Base-by-base conservation (phyloP, 352 stramenopile species). In the Thraustochytrium striatum region DNA sequence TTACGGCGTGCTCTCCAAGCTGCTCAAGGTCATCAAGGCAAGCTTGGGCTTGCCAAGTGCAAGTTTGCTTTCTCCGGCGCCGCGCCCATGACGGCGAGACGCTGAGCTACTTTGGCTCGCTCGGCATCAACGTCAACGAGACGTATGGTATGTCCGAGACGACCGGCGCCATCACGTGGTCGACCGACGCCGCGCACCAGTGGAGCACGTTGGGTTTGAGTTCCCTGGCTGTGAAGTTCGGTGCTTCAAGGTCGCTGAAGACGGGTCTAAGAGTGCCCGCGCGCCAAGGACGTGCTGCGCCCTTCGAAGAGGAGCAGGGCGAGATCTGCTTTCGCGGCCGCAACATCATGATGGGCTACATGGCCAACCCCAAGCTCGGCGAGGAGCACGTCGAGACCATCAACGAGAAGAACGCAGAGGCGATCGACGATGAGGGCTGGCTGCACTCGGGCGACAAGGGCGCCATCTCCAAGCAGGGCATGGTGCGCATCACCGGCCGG, bases 401-500 rank as follows among this genome's bases (percentile, higher is more conserved):
- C 30, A n/a, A 85, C 7, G 81, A 89, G 13, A 88, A 91, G 73
- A 92, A 90, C 41, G 72, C 87, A 1, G 85, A 89, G 11, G 90
- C 92, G 65, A 94, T 98, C 65, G 92, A 97, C 75, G 85, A 83
- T 1, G 89, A 97, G 1, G 94, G 81, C n/a, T 78, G 30, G 25
- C 25, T 98, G 43, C 91, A 97, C 86, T 95, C 90, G 35, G 94
- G 94, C 33, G 94, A 98, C 82, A 93, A 91, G 52, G 93, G 90
- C 25, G 89, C 89, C 68, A 88, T 96, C 19, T 81, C 87, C 30
- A 43, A 84, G 25, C 85, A 92, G 44, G 91, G 93, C n/a, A 97
- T 98, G 83, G 90, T 97, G 86, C 87, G 83, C 53, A 97, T 98
- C 72, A 98, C 94, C 19, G 94, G 94, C 25, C 91, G 94, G 72